Percentiles rank a stretch among this genome's conserved stretches.
These are phyloP conservation scores for Penstemon barbatus DNA, from an alignment of 257 asterid species.

Conservation along the genomic window DNA sequence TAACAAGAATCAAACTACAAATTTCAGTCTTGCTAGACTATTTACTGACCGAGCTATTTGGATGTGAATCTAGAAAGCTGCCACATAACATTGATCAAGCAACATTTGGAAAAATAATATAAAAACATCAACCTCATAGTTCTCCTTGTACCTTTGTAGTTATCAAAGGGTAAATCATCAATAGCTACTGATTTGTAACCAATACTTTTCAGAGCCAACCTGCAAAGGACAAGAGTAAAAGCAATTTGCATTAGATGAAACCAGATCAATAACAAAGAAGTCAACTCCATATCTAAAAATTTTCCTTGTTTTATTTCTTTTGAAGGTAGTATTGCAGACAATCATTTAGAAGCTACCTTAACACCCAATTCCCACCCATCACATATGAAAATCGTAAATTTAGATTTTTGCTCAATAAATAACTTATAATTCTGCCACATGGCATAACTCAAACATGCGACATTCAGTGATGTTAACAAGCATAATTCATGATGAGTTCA, in stretches of 20 bases:
- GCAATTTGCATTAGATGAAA: not conserved
- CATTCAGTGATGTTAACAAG: constrained; percentile 8
- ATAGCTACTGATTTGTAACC: constrained; percentile 84
- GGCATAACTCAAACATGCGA: not conserved
- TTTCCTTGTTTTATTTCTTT: not conserved
- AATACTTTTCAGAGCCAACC: constrained; percentile 80
- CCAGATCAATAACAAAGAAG: not conserved
- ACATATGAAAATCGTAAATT: not conserved
- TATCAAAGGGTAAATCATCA: constrained; percentile 79
- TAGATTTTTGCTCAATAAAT: constrained; percentile 14
- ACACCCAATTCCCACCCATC: constrained; percentile 9
- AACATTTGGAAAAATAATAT: not conserved
- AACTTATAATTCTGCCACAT: constrained; percentile 10
- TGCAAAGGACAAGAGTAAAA: constrained; percentile 35
- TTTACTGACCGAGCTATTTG: not conserved
- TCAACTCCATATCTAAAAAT: not conserved
- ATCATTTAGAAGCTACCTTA: not conserved
- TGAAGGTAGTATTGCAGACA: not conserved
- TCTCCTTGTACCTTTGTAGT: constrained; percentile 44
- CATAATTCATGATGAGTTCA: constrained; percentile 15
- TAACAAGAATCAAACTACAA: not conserved
- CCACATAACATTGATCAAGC: not conserved
- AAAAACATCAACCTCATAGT: not conserved
- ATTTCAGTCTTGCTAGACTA: not conserved
- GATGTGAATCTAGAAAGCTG: not conserved